Evolutionary conservation across 345 rosid genomes (phyloP).

Genomic region (Gossypium thurberi): DNA sequence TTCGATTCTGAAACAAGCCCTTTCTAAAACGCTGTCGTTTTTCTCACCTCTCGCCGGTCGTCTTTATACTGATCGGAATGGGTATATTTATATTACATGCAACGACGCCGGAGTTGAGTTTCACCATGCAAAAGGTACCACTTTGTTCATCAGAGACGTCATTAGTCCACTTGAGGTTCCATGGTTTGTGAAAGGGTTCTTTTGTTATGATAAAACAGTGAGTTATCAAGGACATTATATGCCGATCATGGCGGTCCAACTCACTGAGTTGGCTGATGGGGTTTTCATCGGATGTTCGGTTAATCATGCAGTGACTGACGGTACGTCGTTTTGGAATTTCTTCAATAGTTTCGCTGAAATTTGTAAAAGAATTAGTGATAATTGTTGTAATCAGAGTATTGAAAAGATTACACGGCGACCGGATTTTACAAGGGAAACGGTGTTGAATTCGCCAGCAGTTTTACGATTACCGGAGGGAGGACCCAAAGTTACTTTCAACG

Average conservation of each 20-base stretch:
- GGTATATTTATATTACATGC: slow-evolving; percentile 52
- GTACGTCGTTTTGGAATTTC: slow-evolving; percentile 94
- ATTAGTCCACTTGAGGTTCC: slow-evolving; percentile 55
- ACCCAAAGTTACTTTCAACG: slow-evolving; percentile 65
- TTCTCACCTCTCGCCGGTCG: slow-evolving; percentile 97
- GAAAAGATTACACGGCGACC: slow-evolving; percentile 38
- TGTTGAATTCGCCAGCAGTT: slow-evolving; percentile 58
- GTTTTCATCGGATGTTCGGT: slow-evolving; percentile 67
- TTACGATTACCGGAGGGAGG: slow-evolving; percentile 66
- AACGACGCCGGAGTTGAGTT: slow-evolving; percentile 73
- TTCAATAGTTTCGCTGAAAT: slow-evolving; percentile 77
- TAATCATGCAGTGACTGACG: slow-evolving; percentile 80
- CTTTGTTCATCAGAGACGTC: slow-evolving; percentile 34
- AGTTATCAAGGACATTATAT: slow-evolving; percentile 69
- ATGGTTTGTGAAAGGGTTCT: slow-evolving; percentile 43
- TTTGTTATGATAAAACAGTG: slow-evolving; percentile 51
- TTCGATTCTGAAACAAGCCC: slow-evolving; percentile 40
- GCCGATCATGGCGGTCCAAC: slow-evolving; percentile 80
- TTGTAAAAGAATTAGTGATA: slow-evolving; percentile 37
- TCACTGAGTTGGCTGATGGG: slow-evolving; percentile 70
- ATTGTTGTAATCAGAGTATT: not conserved
- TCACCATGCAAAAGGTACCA: slow-evolving; percentile 41
- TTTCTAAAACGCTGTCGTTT: slow-evolving; percentile 42
- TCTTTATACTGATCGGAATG: slow-evolving; percentile 40
- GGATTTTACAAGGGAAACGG: slow-evolving; percentile 56